Evolutionary conservation across 345 rosid species (phyloP), one percentile per base, ranked within the genome.

Genomic region (Sonneratia alba): DNA sequence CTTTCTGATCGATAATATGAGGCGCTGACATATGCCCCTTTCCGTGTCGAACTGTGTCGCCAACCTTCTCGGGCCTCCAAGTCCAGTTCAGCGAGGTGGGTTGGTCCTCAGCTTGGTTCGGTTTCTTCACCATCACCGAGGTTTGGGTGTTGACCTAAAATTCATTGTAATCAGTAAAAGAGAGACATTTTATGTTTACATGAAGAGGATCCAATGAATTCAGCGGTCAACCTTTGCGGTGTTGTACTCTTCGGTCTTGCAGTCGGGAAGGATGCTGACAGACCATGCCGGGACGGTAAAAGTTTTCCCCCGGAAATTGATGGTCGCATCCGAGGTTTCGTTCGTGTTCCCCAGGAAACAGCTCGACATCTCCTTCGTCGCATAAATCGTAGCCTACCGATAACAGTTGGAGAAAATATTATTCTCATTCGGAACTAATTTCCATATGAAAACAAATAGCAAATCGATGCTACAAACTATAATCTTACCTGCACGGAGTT

Each of bases 221-320:
- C 65, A 61, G 19, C 16, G 5, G 19, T 10, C 24, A 47, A 84
- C 89, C 85, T 83, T 92, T 0, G 96, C 92, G 2, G 96, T 88
- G 59, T 87, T 88, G 75, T 82, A 92, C 1, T 40, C 84, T 70
- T 85, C 93, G 3, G 73, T 81, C 12, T 73, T 57, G 59, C 95
- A 89, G 16, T 89, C 88, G 2, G 89, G 90, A 68, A 89, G 88
- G 66, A 92, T 78, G 68, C 85, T 85, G 18, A 91, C 89, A 24
- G 95, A 89, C 91, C 95, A 87, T 4, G 96, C 88, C 0, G 93
- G 96, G 53, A 91, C 71, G 14, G 16, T 66, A 36, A 81, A 84
- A 0, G 69, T 34, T 43, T 62, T 76, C 22, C 89, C 96, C 72
- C 72, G 74, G 77, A 83, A 88, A n/a, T 34, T 77, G 49, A 92